Conservation (phyloP, 148 eudicot species). For the Amaranthus cruentus region DNA sequence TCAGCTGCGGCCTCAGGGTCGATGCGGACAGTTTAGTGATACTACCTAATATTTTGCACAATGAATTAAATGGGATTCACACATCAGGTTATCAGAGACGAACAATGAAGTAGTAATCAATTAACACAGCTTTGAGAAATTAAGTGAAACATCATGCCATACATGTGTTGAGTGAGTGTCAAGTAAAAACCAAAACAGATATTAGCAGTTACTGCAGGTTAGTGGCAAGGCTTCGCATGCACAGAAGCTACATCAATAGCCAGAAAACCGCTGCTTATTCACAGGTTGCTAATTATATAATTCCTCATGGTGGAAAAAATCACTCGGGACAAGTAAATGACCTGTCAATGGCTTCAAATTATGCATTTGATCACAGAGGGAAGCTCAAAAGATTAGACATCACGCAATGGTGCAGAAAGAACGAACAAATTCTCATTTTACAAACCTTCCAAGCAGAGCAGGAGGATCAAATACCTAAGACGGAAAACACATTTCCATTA, state of each 20-base stretch:
- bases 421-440: slow-evolving; percentile 81
- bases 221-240: slow-evolving; percentile 33
- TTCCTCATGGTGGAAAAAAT: slow-evolving; percentile 45
- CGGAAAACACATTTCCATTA: slow-evolving; percentile 20
- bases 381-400: slow-evolving; percentile 41
- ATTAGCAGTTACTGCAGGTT: slow-evolving; percentile 19
- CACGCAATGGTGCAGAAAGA: slow-evolving; percentile 47
- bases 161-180: not conserved
- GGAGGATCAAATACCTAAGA: slow-evolving; percentile 2
- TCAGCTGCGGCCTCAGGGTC: too few species aligned
- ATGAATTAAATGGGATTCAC: slow-evolving; percentile 21
- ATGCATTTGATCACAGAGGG: slow-evolving; percentile 49
- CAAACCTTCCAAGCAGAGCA: slow-evolving; percentile 33
- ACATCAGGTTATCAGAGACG: slow-evolving; percentile 39
- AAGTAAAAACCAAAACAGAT: not conserved
- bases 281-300: slow-evolving; percentile 52
- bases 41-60: too few species aligned
- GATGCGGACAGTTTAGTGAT: too few species aligned
- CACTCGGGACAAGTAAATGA: slow-evolving; percentile 38
- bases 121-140: not conserved
- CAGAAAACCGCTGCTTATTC: slow-evolving; percentile 25
- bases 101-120: slow-evolving; percentile 36
- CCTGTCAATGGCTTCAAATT: slow-evolving; percentile 61
- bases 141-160: not conserved
- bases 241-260: slow-evolving; percentile 32